Conservation (phyloP, 179 eudicot genomes). For the Sideroxylon spinosum region DNA sequence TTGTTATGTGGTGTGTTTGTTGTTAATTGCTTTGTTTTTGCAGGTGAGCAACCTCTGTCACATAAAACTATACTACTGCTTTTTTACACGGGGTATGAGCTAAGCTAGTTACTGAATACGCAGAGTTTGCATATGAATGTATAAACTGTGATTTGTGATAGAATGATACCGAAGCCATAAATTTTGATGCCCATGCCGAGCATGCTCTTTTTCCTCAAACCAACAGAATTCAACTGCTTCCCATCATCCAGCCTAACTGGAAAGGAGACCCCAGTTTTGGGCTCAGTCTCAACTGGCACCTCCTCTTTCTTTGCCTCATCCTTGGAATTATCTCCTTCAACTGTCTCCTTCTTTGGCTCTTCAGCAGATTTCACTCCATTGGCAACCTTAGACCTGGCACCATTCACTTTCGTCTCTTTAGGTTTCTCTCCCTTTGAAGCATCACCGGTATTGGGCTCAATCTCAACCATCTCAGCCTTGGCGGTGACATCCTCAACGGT, state of each 20-base stretch:
- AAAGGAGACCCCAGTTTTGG: conserved; percentile 41
- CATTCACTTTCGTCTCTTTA: conserved; percentile 13
- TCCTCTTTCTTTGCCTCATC: conserved; percentile 23
- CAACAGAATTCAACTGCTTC: conserved; percentile 42
- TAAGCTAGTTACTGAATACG: conserved; percentile 7
- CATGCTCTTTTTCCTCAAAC: conserved; percentile 45
- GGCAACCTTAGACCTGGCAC: not conserved
- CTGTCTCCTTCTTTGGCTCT: conserved; percentile 15
- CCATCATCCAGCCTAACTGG: conserved; percentile 38
- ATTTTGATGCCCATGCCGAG: conserved; percentile 43
- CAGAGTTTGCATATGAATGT: not conserved
- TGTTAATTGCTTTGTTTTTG: not conserved
- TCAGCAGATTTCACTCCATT: conserved; percentile 15
- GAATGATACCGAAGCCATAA: conserved; percentile 38
- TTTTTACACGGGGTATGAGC: not conserved
- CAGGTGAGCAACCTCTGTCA: not conserved
- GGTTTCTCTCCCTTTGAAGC: not conserved
- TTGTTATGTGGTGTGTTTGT: not conserved
- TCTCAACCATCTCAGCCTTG: conserved; percentile 28
- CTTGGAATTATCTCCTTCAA: not conserved
- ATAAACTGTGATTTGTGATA: not conserved
- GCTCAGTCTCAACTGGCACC: conserved; percentile 34
- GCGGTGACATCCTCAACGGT: conserved; percentile 27
- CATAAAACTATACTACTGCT: not conserved
- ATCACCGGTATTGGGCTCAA: conserved; percentile 27